Percentiles rank a stretch among this genome's conserved stretches.
These are phyloP conservation scores for Yamadazyma friedrichii DNA, from an alignment of 1,139 yeast genomes.

Conservation along the genomic window DNA sequence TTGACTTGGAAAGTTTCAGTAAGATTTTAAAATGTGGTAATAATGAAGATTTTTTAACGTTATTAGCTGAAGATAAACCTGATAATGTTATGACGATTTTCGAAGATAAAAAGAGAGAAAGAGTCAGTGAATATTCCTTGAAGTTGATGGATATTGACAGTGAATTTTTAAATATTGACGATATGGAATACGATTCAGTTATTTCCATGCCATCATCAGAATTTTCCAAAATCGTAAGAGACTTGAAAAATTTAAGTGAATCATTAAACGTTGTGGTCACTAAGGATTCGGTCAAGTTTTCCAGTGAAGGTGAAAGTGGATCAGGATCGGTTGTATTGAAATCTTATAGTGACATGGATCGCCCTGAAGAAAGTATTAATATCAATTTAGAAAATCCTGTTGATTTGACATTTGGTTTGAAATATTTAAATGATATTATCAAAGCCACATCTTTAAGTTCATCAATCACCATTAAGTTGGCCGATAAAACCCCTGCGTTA, in stretches of 20 bases:
- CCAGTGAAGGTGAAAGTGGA: slow-evolving; percentile 91
- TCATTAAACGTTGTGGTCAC: slow-evolving; percentile 83
- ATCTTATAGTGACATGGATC: slow-evolving; percentile 78
- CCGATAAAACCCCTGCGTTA: slow-evolving; percentile 90
- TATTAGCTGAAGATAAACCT: slow-evolving; percentile 90
- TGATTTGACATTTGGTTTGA: slow-evolving; percentile 85
- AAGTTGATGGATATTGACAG: slow-evolving; percentile 96
- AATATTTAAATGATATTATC: slow-evolving; percentile 85
- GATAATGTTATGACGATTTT: slow-evolving; percentile 79
- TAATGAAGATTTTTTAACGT: slow-evolving; percentile 82
- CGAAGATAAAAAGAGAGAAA: slow-evolving; percentile 87
- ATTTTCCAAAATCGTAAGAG: slow-evolving; percentile 87
- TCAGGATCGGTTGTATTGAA: slow-evolving; percentile 84
- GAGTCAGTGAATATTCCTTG: slow-evolving; percentile 88
- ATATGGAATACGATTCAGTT: slow-evolving; percentile 85
- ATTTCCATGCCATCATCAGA: slow-evolving; percentile 86
- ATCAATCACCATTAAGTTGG: slow-evolving; percentile 78
- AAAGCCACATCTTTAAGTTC: slow-evolving; percentile 82
- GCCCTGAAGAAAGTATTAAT: slow-evolving; percentile 70
- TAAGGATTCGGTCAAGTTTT: slow-evolving; percentile 88
- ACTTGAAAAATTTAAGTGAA: slow-evolving; percentile 81
- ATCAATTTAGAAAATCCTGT: slow-evolving; percentile 87
- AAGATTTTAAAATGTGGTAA: slow-evolving; percentile 91
- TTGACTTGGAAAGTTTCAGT: slow-evolving; percentile 81
- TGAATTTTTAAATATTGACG: slow-evolving; percentile 91